Evolutionary conservation across 1,139 yeast species (phyloP).

Genomic region (Nakaseomyces sp.): DNA sequence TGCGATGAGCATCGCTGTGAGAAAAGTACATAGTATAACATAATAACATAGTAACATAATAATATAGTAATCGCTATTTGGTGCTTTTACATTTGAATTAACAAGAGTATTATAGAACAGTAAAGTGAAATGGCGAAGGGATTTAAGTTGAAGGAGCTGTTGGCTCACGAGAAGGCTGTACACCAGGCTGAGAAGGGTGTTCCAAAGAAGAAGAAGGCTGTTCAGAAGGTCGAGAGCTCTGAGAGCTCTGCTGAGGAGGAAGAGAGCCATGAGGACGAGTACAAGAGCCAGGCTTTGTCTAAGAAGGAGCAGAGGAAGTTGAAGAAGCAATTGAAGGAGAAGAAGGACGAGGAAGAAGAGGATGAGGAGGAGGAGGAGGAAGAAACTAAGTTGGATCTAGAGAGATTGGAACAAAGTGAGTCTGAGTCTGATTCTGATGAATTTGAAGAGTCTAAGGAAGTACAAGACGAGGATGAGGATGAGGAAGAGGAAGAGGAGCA

Average conservation of each 20-base stretch:
- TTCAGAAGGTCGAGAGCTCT: neutral
- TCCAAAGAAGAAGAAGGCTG: slow-evolving; percentile 17
- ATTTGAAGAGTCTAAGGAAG: slow-evolving; percentile 25
- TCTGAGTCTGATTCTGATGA: slow-evolving; percentile 36
- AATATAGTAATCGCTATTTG: too few relatives aligned
- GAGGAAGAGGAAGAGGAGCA: slow-evolving; percentile 42
- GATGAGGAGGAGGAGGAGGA: slow-evolving; percentile 25
- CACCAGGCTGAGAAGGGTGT: slow-evolving; percentile 14
- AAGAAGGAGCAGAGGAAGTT: slow-evolving; percentile 58
- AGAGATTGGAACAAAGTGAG: slow-evolving; percentile 49
- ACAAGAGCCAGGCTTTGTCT: slow-evolving; percentile 41
- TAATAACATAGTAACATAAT: too few relatives aligned
- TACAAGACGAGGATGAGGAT: slow-evolving; percentile 32
- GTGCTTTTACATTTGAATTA: too few relatives aligned
- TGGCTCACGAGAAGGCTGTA: slow-evolving; percentile 22
- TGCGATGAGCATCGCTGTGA: slow-evolving; percentile 2
- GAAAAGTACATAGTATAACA: too few relatives aligned
- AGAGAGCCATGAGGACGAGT: slow-evolving; percentile 31
- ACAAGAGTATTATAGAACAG: too few relatives aligned
- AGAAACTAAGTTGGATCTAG: slow-evolving; percentile 37
- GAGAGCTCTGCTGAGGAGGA: slow-evolving; percentile 15
- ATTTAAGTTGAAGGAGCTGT: slow-evolving; percentile 30
- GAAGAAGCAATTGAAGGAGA: slow-evolving; percentile 38
- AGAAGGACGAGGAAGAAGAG: slow-evolving; percentile 18
- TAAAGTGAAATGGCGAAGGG: slow-evolving; percentile 38